Base-by-base conservation (phyloP, 148 eudicot species). In the Rhododendron henanense region DNA sequence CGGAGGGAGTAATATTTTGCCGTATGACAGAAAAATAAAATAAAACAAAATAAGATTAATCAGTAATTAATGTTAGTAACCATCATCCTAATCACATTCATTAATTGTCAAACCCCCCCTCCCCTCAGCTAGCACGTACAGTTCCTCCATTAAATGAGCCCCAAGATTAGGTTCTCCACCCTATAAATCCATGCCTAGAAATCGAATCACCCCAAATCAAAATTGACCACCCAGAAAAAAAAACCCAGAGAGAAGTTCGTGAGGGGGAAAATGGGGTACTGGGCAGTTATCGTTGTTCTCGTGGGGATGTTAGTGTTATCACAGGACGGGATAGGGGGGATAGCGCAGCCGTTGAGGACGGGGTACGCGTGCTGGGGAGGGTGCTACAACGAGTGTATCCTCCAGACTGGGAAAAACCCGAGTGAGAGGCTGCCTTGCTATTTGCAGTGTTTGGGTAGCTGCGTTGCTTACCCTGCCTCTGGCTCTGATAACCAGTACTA, bases 361-460 rank as follows among this genome's bases (percentile, higher is more conserved):
- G 78, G 73, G 21, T 90, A 90, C 35, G 53, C 45, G 2, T 90
- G 90, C 41, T 86, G 85, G 84, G 91, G 91, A n/a, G 91, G 91
- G 11, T 90, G 91, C 76, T 86, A 86, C 63, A 90, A 90, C 28
- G 18, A 55, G 78, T 90, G 91, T 55, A 71, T 90, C 69, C 71
- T 86, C 47, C 50, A 51, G 45, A 41, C 14, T 25, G 82, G 69
- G 23, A 78, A 15, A 33, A 2, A 81, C 35, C 21, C 69, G 18
- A 15, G 77, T 13, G n/a, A 82, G 53, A 84, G 35, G 73, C 15
- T 81, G 35, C 48, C 87, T 3, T 90, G 91, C 53, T 84, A 84
- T 41, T 84, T 2, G 14, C 45, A 18, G 10, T 90, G 91, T 78
- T 53, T 87, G n/a, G 65, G 25, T 4, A 18, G 23, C 39, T 90